These are phyloP conservation scores for Yueomyces sinensis DNA, from an alignment of 805 yeast genomes.

Conservation along the genomic window DNA sequence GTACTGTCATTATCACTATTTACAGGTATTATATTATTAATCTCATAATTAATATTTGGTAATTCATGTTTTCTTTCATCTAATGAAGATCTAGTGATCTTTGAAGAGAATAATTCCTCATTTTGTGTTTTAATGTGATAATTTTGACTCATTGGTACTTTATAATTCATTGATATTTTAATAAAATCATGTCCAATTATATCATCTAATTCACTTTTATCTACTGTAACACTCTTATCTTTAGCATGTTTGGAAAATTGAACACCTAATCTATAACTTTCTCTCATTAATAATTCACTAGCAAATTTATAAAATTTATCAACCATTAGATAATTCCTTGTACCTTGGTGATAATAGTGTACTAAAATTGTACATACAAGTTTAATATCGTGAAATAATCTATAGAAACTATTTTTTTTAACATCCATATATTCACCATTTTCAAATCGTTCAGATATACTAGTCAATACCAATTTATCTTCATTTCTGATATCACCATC, in stretches of 20 bases:
- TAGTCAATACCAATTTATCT: constrained; percentile 18
- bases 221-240: constrained; percentile 14
- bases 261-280: constrained; percentile 35
- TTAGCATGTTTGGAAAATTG: constrained; percentile 10
- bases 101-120: constrained; percentile 68
- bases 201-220: constrained; percentile 19
- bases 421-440: constrained; percentile 25
- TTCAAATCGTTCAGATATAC: constrained; percentile 31
- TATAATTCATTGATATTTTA: constrained; percentile 40
- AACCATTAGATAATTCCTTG: constrained; percentile 34
- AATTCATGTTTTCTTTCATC: constrained; percentile 62
- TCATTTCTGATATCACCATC: constrained; percentile 14
- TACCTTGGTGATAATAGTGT: constrained; percentile 34
- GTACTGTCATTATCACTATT: constrained; percentile 20
- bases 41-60: constrained; percentile 47
- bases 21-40: constrained; percentile 57
- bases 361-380: constrained; percentile 39
- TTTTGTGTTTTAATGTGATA: constrained; percentile 47
- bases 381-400: constrained; percentile 54
- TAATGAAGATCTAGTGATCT: constrained; percentile 51
- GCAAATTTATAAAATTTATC: constrained; percentile 53
- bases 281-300: constrained; percentile 51
- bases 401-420: constrained; percentile 31
- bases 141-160: constrained; percentile 49
- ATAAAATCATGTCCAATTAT: constrained; percentile 45